Conservation (phyloP, 371 early-diverging fungal species). For the Actinomortierella wolfii region DNA sequence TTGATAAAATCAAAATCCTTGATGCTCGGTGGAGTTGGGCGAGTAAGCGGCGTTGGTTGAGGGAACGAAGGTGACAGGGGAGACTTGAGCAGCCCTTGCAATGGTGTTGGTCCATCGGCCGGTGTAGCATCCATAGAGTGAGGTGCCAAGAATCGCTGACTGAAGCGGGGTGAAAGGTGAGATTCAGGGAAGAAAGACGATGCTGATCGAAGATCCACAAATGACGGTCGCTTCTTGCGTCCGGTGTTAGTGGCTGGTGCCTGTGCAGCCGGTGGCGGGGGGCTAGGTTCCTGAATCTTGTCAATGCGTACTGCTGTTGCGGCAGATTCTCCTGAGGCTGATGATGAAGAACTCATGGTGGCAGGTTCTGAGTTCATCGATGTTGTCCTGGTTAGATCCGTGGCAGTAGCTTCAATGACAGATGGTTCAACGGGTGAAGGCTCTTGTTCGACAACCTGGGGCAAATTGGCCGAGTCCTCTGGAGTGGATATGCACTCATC, state of each 20-base stretch:
- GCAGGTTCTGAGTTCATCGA: slow-evolving; percentile 26
- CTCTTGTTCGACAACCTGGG: slow-evolving; percentile 38
- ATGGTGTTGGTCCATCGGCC: slow-evolving; percentile 20
- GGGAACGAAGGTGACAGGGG: slow-evolving; percentile 52
- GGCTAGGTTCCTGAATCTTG: slow-evolving; percentile 8
- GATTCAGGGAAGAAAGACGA: slow-evolving; percentile 35
- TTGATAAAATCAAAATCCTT: slow-evolving; percentile 93
- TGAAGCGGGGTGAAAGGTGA: slow-evolving; percentile 29
- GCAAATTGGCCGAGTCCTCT: slow-evolving; percentile 12
- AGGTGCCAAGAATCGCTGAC: slow-evolving; percentile 25
- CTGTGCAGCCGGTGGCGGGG: not conserved
- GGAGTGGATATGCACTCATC: slow-evolving; percentile 12
- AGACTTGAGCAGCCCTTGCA: slow-evolving; percentile 24
- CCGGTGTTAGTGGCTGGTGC: not conserved
- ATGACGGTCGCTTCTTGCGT: slow-evolving; percentile 41
- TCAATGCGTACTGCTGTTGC: slow-evolving; percentile 25
- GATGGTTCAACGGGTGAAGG: slow-evolving; percentile 29
- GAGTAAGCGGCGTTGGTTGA: slow-evolving; percentile 49
- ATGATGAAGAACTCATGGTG: slow-evolving; percentile 5
- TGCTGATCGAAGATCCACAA: slow-evolving; percentile 43
- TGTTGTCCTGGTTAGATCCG: slow-evolving; percentile 32
- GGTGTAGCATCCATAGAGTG: slow-evolving; percentile 39
- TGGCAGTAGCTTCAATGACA: slow-evolving; percentile 8
- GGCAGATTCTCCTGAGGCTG: slow-evolving; percentile 44
- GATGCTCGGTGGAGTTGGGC: slow-evolving; percentile 72